A percentile compares a stretch with the other conserved stretches of the same genome.
phyloP scores from a whole-genome alignment of 768 basidiomycete species.

The Lentinula guzmanii region DNA sequence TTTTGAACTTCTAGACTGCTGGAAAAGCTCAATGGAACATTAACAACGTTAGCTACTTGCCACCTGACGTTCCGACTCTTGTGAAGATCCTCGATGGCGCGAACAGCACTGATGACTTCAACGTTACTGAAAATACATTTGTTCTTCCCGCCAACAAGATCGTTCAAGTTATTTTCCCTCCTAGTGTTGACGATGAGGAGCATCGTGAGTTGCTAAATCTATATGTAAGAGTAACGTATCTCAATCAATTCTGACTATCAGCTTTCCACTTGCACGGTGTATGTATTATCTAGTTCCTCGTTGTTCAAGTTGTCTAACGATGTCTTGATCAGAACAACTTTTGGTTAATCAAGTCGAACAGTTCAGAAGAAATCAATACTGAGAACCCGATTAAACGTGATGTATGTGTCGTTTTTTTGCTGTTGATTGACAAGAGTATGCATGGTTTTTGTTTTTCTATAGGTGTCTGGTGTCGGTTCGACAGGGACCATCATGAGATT shows the following conservation, averaged over 20 bases:
- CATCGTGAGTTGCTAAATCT: slow-evolving; percentile 11
- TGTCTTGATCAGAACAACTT: slow-evolving; percentile 24
- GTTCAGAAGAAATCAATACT: slow-evolving; percentile 23
- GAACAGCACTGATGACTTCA: slow-evolving; percentile 19
- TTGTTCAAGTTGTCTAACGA: too few species aligned
- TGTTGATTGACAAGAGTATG: too few species aligned
- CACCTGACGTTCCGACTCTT: slow-evolving; percentile 19
- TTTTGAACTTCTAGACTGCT: slow-evolving; percentile 3
- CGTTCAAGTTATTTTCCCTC: slow-evolving; percentile 33
- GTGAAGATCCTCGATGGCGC: slow-evolving; percentile 30
- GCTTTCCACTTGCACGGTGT: slow-evolving; percentile 25
- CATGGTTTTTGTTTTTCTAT: not conserved
- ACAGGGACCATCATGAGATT: slow-evolving; percentile 37
- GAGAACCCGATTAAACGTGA: slow-evolving; percentile 43
- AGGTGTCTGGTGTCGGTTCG: slow-evolving; percentile 14
- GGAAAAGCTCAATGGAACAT: slow-evolving; percentile 24
- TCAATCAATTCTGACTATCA: not conserved
- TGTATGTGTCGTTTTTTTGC: slow-evolving; percentile 6
- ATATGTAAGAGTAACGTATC: too few species aligned
- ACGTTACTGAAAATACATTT: slow-evolving; percentile 31
- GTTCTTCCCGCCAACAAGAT: slow-evolving; percentile 28
- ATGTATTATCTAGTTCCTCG: not conserved
- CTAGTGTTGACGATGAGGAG: slow-evolving; percentile 20
- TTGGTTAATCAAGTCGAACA: slow-evolving; percentile 31
- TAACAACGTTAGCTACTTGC: slow-evolving; percentile 23